Percentiles rank a stretch among this genome's conserved stretches.
phyloP scores from a whole-genome alignment of 106 monocot genomes.

The Acanthochlamys bracteata region DNA sequence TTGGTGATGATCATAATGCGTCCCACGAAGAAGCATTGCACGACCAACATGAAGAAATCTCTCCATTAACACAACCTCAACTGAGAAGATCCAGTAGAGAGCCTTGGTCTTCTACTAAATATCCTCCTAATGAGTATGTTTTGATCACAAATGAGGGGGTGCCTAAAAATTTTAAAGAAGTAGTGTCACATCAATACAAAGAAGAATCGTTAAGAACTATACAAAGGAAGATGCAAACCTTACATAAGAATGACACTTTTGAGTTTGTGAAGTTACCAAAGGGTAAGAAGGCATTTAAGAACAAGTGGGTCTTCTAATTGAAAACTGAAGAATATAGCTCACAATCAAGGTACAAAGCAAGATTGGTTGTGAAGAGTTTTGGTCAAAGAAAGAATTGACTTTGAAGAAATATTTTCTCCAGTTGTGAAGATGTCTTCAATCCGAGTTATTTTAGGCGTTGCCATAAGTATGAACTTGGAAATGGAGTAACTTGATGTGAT shows the following conservation, averaged over 20 bases:
- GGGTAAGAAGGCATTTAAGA: neutral
- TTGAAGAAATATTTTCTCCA: neutral
- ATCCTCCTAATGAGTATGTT: neutral
- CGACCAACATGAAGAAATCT: neutral
- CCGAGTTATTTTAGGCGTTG: neutral
- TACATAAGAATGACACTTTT: neutral
- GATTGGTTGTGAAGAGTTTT: neutral
- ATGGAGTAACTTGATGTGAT: neutral
- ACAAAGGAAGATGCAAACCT: neutral
- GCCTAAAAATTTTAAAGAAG: neutral
- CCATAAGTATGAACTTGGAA: neutral
- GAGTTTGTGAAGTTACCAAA: neutral
- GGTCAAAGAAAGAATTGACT: neutral
- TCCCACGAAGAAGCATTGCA: neutral
- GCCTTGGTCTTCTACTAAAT: neutral
- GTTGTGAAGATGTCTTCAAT: constrained; percentile 1
- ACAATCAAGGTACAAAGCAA: neutral
- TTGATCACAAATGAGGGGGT: neutral
- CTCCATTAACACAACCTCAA: neutral
- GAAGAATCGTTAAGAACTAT: neutral
- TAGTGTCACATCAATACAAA: neutral
- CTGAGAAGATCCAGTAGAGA: neutral
- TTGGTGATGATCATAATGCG: neutral
- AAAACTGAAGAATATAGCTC: neutral
- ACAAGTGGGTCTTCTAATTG: neutral